Percentiles rank a stretch among this genome's conserved stretches.
Conservation (phyloP, 805 yeast species). For the Lachancea sp. region DNA sequence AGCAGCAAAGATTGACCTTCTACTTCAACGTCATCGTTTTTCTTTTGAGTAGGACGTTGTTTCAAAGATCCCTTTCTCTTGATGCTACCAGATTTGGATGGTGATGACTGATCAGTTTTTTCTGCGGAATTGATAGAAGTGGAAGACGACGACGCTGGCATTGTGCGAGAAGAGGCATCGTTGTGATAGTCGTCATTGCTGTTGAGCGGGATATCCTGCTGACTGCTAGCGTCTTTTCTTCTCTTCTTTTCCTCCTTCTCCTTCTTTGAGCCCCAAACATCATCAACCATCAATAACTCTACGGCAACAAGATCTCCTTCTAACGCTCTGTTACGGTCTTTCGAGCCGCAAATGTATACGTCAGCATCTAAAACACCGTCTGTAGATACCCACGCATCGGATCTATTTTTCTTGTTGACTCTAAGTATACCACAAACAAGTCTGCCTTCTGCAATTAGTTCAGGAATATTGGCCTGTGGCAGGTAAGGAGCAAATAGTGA, state of each 20-base stretch:
- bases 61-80: conserved; percentile 85
- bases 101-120: conserved; percentile 34
- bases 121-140: conserved; percentile 27
- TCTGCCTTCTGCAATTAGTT: conserved; percentile 79
- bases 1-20: conserved; percentile 91
- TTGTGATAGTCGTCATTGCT: conserved; percentile 65
- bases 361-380: conserved; percentile 95
- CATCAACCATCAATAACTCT: conserved; percentile 89
- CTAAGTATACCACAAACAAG: conserved; percentile 88
- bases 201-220: conserved; percentile 36
- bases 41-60: conserved; percentile 94
- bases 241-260: conserved; percentile 97
- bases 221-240: conserved; percentile 55
- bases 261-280: conserved; percentile 93
- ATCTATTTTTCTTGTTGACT: conserved; percentile 92
- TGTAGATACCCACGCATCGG: conserved; percentile 97
- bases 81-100: conserved; percentile 26
- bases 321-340: conserved; percentile 93
- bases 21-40: conserved; percentile 96
- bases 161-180: conserved; percentile 55
- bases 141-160: conserved; percentile 27
- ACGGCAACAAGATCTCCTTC: conserved; percentile 97
- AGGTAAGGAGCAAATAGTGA: conserved; percentile 93
- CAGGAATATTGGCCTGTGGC: conserved; percentile 90
- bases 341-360: conserved; percentile 95